phyloP scores from a whole-genome alignment of 192 early-diverging fungal species.

The Coemansia sp. region DNA sequence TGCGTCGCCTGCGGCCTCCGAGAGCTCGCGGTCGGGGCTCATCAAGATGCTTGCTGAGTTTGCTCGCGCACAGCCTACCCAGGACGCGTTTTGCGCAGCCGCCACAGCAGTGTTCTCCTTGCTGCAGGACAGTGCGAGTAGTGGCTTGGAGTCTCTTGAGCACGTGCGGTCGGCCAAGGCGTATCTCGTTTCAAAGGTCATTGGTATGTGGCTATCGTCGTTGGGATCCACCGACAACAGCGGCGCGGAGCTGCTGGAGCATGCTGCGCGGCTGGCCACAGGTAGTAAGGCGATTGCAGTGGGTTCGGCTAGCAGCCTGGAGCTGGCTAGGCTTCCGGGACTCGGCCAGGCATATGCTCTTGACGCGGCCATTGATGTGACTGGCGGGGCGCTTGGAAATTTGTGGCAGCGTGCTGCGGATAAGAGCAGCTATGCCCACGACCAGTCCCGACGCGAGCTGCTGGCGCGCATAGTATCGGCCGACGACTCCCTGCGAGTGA shows the following conservation, averaged over 20 bases:
- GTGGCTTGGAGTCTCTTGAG: not conserved
- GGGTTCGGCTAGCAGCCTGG: not conserved
- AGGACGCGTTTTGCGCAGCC: slow-evolving; percentile 9
- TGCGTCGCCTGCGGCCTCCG: slow-evolving; percentile 18
- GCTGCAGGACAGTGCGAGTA: not conserved
- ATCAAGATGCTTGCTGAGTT: not conserved
- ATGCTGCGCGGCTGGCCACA: slow-evolving; percentile 13
- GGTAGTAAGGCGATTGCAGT: not conserved
- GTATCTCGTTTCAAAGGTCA: slow-evolving; percentile 13
- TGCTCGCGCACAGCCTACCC: not conserved
- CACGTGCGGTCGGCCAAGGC: slow-evolving; percentile 6
- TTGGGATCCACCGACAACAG: not conserved
- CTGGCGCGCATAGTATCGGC: slow-evolving; percentile 26
- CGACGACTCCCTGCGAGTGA: slow-evolving; percentile 20
- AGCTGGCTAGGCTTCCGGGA: slow-evolving; percentile 10
- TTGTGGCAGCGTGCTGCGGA: slow-evolving; percentile 14
- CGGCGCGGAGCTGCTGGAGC: slow-evolving; percentile 14
- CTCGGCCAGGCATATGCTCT: slow-evolving; percentile 17
- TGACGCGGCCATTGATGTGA: not conserved
- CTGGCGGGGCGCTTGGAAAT: not conserved
- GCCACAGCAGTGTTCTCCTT: slow-evolving; percentile 31
- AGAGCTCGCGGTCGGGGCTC: slow-evolving; percentile 10
- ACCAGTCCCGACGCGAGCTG: slow-evolving; percentile 12
- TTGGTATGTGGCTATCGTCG: slow-evolving; percentile 29
- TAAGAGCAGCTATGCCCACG: not conserved